Evolutionary conservation across 306 rosid species (phyloP).

Genomic region (Rosa rugosa): DNA sequence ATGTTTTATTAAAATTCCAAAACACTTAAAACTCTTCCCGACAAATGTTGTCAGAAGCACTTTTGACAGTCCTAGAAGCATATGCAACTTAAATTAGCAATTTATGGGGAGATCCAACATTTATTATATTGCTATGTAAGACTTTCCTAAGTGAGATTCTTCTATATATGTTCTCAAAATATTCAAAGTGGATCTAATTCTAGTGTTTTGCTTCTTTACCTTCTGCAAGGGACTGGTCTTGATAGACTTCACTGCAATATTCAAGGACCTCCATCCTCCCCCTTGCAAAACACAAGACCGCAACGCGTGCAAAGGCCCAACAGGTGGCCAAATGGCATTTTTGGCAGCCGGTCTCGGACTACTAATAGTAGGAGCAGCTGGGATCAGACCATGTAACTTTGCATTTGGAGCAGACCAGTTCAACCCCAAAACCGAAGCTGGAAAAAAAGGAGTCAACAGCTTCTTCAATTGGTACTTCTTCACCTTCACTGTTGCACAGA

Average conservation of each 20-base stretch:
- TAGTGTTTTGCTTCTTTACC: slow-evolving; percentile 3
- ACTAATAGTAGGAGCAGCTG: slow-evolving; percentile 71
- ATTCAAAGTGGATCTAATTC: background rate
- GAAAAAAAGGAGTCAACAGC: slow-evolving; percentile 75
- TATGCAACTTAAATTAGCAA: background rate
- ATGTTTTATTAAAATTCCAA: background rate
- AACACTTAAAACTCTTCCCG: background rate
- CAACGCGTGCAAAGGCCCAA: slow-evolving; percentile 56
- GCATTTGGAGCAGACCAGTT: slow-evolving; percentile 95
- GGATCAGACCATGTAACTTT: slow-evolving; percentile 81
- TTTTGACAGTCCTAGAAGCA: background rate
- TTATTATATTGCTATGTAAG: background rate
- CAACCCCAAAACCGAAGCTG: slow-evolving; percentile 69
- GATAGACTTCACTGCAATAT: slow-evolving; percentile 69
- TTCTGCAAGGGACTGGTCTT: slow-evolving; percentile 62
- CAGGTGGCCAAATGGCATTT: slow-evolving; percentile 65
- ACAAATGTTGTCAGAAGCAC: background rate
- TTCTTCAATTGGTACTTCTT: slow-evolving; percentile 93
- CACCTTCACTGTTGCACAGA: slow-evolving; percentile 66
- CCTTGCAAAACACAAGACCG: slow-evolving; percentile 42
- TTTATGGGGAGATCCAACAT: background rate
- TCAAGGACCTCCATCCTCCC: slow-evolving; percentile 76
- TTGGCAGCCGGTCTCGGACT: slow-evolving; percentile 52
- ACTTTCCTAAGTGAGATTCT: background rate
- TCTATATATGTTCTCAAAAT: background rate